These are phyloP conservation scores for Mycena indigotica DNA, from an alignment of 768 basidiomycete species.

Conservation along the genomic window DNA sequence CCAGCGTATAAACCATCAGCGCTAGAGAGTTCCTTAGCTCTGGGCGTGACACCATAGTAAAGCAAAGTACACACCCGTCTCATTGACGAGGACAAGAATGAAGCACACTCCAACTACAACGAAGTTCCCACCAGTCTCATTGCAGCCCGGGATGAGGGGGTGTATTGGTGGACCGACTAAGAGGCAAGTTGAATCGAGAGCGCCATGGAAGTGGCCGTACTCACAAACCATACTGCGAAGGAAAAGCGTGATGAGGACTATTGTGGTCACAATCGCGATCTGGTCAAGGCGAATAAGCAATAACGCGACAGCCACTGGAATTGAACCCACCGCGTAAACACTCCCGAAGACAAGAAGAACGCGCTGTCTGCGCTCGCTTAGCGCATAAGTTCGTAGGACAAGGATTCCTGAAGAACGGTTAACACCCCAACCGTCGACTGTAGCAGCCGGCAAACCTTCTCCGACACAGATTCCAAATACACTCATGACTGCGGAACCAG, in stretches of 20 bases:
- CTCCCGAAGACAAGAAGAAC: not conserved
- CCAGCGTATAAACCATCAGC: conserved; percentile 10
- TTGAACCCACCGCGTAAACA: conserved; percentile 1
- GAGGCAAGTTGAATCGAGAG: not conserved
- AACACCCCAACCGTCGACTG: no score
- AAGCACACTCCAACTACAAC: conserved; percentile 5
- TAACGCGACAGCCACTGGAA: not conserved
- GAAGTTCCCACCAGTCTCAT: conserved; percentile 2
- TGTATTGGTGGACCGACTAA: conserved; percentile 3
- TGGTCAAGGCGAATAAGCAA: not conserved
- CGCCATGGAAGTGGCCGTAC: not conserved
- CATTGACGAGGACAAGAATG: conserved; percentile 5
- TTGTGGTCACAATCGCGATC: not conserved
- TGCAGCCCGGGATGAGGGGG: conserved; percentile 2
- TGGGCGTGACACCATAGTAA: not conserved
- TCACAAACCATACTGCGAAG: conserved; percentile 7
- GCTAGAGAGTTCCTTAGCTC: not conserved
- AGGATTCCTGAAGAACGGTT: conserved; percentile 3
- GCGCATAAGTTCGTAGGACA: conserved; percentile 4
- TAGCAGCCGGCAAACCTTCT: conserved; percentile 1
- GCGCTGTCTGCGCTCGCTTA: not conserved
- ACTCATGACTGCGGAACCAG: not conserved
- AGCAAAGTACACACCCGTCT: conserved; percentile 1
- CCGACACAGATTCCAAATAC: conserved; percentile 8
- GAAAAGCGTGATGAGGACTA: not conserved